phyloP scores from a whole-genome alignment of 1,284 basidiomycete species.

The Coriolopsis trogii region DNA sequence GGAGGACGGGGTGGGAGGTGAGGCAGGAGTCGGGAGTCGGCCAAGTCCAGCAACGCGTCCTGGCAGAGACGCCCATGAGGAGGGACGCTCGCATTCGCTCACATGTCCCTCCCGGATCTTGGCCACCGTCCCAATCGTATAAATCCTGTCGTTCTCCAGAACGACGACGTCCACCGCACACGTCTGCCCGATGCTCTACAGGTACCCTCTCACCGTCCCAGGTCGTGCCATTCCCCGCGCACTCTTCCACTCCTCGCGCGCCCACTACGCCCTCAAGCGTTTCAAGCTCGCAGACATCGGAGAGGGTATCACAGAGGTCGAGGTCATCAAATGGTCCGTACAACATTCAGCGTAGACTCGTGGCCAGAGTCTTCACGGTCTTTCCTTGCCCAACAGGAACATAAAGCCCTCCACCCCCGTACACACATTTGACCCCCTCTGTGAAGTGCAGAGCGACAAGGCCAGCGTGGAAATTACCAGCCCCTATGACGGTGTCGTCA shows the following conservation, averaged over 20 bases:
- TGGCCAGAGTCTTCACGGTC: background rate
- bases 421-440: conserved; percentile 83
- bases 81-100: no score
- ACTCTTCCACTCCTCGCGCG: conserved; percentile 50
- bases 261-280: conserved; percentile 54
- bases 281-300: conserved; percentile 97
- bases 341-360: no score
- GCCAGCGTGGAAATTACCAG: conserved; percentile 93
- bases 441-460: conserved; percentile 96
- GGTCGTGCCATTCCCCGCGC: conserved; percentile 17
- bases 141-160: no score
- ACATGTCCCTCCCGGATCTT: no score
- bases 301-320: conserved; percentile 90
- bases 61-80: background rate
- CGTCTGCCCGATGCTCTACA: conserved; percentile 12
- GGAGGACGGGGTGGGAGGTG: background rate
- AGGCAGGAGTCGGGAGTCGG: background rate
- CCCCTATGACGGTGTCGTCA: conserved; percentile 82
- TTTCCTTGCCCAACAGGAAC: conserved; percentile 43
- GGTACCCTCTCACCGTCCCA: conserved; percentile 8
- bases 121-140: no score
- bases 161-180: background rate
- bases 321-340: conserved; percentile 91
- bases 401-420: conserved; percentile 64
- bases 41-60: background rate